Evolutionary conservation across 108 stramenopile species (phyloP).

Genomic region (Bacterosira constricta): DNA sequence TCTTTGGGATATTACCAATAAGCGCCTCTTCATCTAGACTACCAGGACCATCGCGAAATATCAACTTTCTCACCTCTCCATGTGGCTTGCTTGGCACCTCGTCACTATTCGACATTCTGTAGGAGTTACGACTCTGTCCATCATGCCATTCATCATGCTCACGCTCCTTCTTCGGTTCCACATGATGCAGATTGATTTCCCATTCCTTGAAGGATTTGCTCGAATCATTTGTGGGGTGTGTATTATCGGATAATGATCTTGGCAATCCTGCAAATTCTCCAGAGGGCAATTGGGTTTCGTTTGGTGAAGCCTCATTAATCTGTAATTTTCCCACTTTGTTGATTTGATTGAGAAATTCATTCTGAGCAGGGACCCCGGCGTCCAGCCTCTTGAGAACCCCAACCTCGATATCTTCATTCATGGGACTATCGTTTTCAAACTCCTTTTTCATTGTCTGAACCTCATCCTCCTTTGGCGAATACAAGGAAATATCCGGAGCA

Average conservation of each 20-base stretch:
- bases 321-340: conserved; percentile 7
- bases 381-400: conserved; percentile 8
- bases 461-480: neutral
- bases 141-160: conserved; percentile 12
- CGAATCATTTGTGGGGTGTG: neutral
- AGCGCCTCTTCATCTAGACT: conserved; percentile 3
- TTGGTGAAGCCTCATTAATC: neutral
- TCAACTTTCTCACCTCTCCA: conserved; percentile 22
- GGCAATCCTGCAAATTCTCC: conserved; percentile 11
- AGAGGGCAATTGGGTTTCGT: neutral
- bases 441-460: neutral
- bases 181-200: neutral
- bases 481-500: conserved; percentile 14
- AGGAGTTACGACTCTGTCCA: conserved; percentile 1
- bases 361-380: neutral
- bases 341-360: neutral
- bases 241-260: neutral
- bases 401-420: conserved; percentile 7
- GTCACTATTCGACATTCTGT: neutral
- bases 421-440: neutral
- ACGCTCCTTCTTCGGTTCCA: neutral
- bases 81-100: neutral
- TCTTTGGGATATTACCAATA: neutral
- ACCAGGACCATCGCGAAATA: conserved; percentile 3
- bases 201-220: conserved; percentile 7